Percentiles rank a stretch among this genome's conserved stretches.
phyloP scores from a whole-genome alignment of 148 eudicot species.

The Chenopodium formosanum region DNA sequence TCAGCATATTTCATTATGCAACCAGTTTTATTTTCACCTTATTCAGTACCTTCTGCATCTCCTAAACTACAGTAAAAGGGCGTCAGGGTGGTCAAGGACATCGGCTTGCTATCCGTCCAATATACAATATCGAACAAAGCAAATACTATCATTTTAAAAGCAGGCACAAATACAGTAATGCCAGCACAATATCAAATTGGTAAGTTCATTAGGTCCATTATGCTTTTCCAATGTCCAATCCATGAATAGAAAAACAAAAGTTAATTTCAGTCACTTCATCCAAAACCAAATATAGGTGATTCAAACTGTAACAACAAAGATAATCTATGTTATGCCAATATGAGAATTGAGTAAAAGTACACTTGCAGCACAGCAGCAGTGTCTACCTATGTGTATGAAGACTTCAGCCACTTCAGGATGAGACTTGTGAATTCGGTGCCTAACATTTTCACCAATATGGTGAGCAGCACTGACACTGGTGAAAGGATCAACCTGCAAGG shows the following conservation, averaged over 20 bases:
- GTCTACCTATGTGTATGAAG: slow-evolving; percentile 90
- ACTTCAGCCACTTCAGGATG: slow-evolving; percentile 94
- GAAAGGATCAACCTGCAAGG: slow-evolving; percentile 86
- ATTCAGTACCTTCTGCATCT: not conserved
- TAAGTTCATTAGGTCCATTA: not conserved
- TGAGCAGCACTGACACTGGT: slow-evolving; percentile 94
- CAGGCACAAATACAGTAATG: not conserved
- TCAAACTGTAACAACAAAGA: not conserved
- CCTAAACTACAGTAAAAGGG: not conserved
- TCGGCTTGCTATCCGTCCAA: not conserved
- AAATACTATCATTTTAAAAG: not conserved
- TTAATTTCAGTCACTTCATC: not conserved
- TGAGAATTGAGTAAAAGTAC: not conserved
- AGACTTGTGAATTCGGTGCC: slow-evolving; percentile 55
- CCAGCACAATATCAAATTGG: not conserved
- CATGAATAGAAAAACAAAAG: not conserved
- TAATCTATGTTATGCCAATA: not conserved
- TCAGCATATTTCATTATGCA: not conserved
- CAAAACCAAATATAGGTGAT: not conserved
- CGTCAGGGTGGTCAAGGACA: not conserved
- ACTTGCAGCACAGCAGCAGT: not conserved
- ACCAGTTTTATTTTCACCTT: not conserved
- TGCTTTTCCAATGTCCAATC: not conserved
- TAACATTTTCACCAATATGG: slow-evolving; percentile 85
- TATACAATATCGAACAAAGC: not conserved